Percentiles rank a stretch among this genome's conserved stretches.
These are phyloP conservation scores for Lotus japonicus DNA, from an alignment of 306 rosid species.

Conservation along the genomic window DNA sequence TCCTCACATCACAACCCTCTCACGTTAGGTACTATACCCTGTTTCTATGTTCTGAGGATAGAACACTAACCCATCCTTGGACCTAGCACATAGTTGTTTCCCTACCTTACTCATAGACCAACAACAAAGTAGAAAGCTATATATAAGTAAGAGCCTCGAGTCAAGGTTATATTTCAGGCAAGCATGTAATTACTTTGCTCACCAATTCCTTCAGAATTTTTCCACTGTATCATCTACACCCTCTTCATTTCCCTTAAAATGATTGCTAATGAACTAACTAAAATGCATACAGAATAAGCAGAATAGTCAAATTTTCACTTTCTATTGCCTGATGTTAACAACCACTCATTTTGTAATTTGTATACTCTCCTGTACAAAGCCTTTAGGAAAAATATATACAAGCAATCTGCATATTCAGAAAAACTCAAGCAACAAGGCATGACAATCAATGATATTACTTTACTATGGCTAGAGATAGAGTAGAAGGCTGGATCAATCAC, in stretches of 20 bases:
- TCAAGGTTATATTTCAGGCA: not conserved
- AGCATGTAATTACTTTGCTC: not conserved
- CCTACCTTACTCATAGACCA: not conserved
- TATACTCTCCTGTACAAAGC: constrained; percentile 37
- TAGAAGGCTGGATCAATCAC: constrained; percentile 27
- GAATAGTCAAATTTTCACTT: constrained; percentile 13
- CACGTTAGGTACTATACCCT: no score
- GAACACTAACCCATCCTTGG: no score
- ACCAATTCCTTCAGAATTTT: not conserved
- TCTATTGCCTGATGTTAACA: constrained; percentile 22
- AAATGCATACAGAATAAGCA: not conserved
- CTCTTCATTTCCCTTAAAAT: constrained; percentile 6
- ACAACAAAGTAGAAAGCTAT: not conserved
- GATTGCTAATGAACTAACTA: not conserved
- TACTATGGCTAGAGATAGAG: not conserved
- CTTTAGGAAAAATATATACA: constrained; percentile 21
- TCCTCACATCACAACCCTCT: no score
- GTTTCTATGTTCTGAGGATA: no score
- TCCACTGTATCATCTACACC: not conserved
- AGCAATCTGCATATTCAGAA: constrained; percentile 16
- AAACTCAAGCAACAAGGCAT: constrained; percentile 16
- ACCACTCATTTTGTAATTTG: constrained; percentile 29
- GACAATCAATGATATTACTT: constrained; percentile 5
- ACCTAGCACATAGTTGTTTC: no score
- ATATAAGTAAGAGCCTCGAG: not conserved